A percentile compares a stretch with the other conserved stretches of the same genome.
phyloP scores from a whole-genome alignment of 805 yeast genomes.

The Maudiozyma barnettii region DNA sequence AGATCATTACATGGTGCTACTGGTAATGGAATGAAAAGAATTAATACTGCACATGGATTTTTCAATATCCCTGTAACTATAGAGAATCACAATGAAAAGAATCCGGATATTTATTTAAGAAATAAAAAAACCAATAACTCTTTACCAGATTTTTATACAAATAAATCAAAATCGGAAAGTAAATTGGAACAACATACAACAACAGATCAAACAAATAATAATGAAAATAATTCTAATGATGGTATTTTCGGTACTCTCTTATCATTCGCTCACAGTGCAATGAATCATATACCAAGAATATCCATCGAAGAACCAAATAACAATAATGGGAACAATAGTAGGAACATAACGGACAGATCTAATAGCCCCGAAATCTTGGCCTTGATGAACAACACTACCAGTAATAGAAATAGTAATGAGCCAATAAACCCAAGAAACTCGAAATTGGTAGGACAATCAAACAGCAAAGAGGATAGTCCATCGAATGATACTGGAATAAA shows the following conservation, averaged over 20 bases:
- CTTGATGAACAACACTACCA: not conserved
- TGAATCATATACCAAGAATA: constrained; percentile 22
- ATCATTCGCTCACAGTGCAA: constrained; percentile 41
- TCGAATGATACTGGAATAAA: constrained; percentile 1
- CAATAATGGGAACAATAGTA: not conserved
- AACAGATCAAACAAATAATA: not conserved
- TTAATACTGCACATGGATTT: constrained; percentile 8
- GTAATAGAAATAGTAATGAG: too few species aligned
- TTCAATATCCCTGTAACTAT: constrained; percentile 18
- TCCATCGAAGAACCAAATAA: not conserved
- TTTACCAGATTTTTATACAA: not conserved
- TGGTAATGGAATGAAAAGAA: constrained; percentile 10
- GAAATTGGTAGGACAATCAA: not conserved
- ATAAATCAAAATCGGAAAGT: not conserved
- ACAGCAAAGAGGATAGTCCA: not conserved
- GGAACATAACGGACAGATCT: not conserved
- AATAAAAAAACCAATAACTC: not conserved
- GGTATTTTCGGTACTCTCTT: constrained; percentile 38
- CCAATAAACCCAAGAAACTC: not conserved
- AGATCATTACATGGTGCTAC: constrained; percentile 18
- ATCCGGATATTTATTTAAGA: not conserved
- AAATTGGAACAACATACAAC: not conserved
- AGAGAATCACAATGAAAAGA: constrained; percentile 6
- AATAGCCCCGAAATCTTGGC: not conserved
- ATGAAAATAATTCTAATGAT: constrained; percentile 5